These are phyloP conservation scores for Rhazya stricta DNA, from an alignment of 257 asterid genomes.

Conservation along the genomic window DNA sequence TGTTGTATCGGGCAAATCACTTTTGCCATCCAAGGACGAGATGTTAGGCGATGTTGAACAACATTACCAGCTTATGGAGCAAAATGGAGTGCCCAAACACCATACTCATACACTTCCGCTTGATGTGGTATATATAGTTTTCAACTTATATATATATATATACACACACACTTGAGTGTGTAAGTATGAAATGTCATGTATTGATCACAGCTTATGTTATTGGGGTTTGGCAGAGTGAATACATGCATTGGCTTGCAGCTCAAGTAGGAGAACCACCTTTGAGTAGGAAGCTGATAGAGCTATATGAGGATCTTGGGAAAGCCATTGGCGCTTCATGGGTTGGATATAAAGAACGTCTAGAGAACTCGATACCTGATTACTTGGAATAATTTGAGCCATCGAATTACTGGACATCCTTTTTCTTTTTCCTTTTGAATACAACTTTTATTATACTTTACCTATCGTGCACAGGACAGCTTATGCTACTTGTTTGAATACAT, in stretches of 20 bases:
- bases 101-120: constrained; percentile 7
- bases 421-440: no score
- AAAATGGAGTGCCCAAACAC: constrained; percentile 24
- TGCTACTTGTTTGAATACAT: no score
- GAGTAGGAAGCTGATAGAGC: not conserved
- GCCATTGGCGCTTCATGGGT: not conserved
- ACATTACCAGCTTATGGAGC: constrained; percentile 37
- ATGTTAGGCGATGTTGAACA: constrained; percentile 44
- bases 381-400: no score
- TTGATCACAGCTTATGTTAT: no score
- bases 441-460: no score
- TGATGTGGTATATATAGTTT: not conserved
- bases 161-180: no score
- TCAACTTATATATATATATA: no score
- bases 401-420: no score
- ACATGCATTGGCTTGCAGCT: constrained; percentile 19
- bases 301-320: not conserved
- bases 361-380: not conserved
- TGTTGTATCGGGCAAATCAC: constrained; percentile 37
- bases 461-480: no score
- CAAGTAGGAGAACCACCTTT: constrained; percentile 5
- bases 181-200: no score
- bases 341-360: not conserved
- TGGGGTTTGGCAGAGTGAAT: not conserved
- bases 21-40: constrained; percentile 41